Base-by-base conservation (phyloP, 768 basidiomycete species). In the Boletellus sp. region DNA sequence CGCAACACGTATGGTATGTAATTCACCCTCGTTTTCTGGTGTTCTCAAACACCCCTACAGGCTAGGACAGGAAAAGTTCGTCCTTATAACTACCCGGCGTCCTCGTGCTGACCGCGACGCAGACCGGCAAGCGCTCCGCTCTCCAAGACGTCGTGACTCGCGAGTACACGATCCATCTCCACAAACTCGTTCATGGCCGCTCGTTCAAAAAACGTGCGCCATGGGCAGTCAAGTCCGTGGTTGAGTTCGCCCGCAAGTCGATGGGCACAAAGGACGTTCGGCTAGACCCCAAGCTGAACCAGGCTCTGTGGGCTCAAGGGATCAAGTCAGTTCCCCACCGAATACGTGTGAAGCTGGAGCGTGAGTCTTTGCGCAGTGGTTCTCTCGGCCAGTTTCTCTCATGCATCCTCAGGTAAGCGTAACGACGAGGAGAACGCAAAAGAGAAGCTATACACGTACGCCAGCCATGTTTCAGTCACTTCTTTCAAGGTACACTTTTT, bases 341-440 rank as follows among this genome's bases (percentile, higher is more conserved):
- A 57, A 74, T 98, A 71, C 81, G 96, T 50, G 85, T 99, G 43
- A 87, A 91, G 70, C 87, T 98, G 52, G 94, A 96, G 79, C 86
- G 91, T 92, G 70, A 65, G 85, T 81, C 23, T 50, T 15, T 13
- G 8, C 26, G 22, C 38, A 7, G 7, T 47, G 8, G 7, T 42
- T 6, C 4, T 3, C 24, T n/a, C 24, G 1, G 9, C 35, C 31
- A 1, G 5, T 4, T 37, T 15, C 19, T 36, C 48, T 57, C 26
- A 61, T 23, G 6, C 13, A 12, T 13, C 53, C 15, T 31, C 61
- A 94, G 90, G 95, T 64, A 95, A 94, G 78, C 90, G 96, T 65
- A 98, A 98, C 72, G 95, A 99, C 73, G 94, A 97, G 62, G 95
- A 99, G 78, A 88, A 86, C 63, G 95, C 96, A 51, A 96, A 94